These are phyloP conservation scores for Xylaria grammica DNA, from an alignment of 495 filamentous ascomycete genomes.

Conservation along the genomic window DNA sequence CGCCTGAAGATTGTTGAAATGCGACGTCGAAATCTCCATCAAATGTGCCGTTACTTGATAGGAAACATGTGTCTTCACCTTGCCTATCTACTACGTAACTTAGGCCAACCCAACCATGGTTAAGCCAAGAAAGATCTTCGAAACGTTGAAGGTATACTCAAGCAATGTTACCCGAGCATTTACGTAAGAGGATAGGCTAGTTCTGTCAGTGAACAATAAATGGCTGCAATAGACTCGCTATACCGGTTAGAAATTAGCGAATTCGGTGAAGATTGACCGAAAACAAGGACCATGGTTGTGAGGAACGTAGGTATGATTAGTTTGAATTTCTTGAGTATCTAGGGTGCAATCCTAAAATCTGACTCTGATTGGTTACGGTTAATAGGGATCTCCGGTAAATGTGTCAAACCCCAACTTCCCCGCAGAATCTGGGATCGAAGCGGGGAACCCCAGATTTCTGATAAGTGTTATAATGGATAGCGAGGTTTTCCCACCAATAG, in stretches of 20 bases:
- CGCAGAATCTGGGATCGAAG: conserved; percentile 13
- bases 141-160: background rate
- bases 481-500: conserved; percentile 12
- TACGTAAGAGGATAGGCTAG: background rate
- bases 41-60: too few relatives aligned
- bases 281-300: background rate
- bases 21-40: too few relatives aligned
- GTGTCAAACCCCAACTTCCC: conserved; percentile 10
- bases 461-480: background rate
- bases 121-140: too few relatives aligned
- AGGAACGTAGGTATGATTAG: background rate
- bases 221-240: background rate
- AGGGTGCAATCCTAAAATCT: background rate
- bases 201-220: background rate
- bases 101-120: too few relatives aligned
- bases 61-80: background rate
- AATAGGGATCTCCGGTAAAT: conserved; percentile 12
- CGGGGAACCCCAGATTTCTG: background rate
- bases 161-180: background rate
- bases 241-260: background rate
- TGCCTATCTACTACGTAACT: too few relatives aligned
- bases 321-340: background rate
- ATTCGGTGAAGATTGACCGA: background rate
- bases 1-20: too few relatives aligned
- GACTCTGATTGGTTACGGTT: conserved; percentile 11